phyloP scores from a whole-genome alignment of 371 early-diverging fungal genomes.

The Syncephalis plumigaleata region DNA sequence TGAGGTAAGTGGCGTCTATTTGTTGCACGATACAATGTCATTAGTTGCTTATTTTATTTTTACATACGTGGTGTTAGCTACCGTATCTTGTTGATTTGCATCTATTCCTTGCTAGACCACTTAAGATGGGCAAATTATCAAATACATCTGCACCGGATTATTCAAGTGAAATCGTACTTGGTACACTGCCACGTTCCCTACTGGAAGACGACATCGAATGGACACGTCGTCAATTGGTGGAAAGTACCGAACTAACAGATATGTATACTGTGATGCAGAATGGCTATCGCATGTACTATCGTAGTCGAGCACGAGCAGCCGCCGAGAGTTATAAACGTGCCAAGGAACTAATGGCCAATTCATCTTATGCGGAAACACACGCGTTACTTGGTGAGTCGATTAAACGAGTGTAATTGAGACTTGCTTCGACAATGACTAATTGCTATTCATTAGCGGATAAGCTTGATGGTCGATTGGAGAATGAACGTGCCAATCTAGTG shows the following conservation, averaged over 20 bases:
- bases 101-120: conserved; percentile 65
- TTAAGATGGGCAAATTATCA: conserved; percentile 29
- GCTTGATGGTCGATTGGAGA: conserved; percentile 14
- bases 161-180: conserved; percentile 67
- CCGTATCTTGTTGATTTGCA: conserved; percentile 87
- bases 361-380: conserved; percentile 47
- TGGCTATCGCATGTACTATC: conserved; percentile 70
- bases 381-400: conserved; percentile 38
- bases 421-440: not conserved
- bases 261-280: conserved; percentile 50
- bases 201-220: conserved; percentile 56
- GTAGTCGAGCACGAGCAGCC: conserved; percentile 62
- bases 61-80: conserved; percentile 12
- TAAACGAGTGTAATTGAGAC: not conserved
- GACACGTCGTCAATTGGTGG: conserved; percentile 32
- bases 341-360: conserved; percentile 51
- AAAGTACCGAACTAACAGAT: conserved; percentile 40
- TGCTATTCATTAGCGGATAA: not conserved
- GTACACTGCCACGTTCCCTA: conserved; percentile 48
- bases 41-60: no score
- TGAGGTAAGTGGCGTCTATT: conserved; percentile 21
- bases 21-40: conserved; percentile 1
- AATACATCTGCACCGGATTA: conserved; percentile 28
- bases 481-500: conserved; percentile 43
- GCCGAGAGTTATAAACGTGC: conserved; percentile 75